A percentile compares a stretch with the other conserved stretches of the same genome.
These are phyloP conservation scores for Athelia psychrophila DNA, from an alignment of 1,284 basidiomycete genomes.

Conservation along the genomic window DNA sequence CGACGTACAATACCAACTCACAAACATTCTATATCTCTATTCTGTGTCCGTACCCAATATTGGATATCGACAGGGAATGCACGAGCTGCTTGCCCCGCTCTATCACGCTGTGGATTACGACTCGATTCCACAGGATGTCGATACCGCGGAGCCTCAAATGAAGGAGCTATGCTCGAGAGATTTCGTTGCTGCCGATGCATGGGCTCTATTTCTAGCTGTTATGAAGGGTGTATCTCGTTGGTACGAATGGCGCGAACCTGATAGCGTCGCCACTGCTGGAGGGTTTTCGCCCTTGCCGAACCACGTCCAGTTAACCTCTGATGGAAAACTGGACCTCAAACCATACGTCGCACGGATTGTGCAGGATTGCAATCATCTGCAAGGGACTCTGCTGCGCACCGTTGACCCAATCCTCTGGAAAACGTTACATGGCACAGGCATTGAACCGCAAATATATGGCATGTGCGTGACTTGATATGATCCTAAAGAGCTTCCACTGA, in stretches of 20 bases:
- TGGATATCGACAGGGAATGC: constrained; percentile 95
- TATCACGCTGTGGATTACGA: constrained; percentile 84
- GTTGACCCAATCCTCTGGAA: constrained; percentile 83
- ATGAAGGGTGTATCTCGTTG: constrained; percentile 78
- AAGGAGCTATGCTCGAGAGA: constrained; percentile 61
- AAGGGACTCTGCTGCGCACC: constrained; percentile 67
- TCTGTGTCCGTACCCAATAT: constrained; percentile 74
- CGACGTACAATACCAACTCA: constrained; percentile 75
- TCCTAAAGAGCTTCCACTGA: constrained; percentile 6
- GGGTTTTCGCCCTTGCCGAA: constrained; percentile 36
- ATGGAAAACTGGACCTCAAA: constrained; percentile 46
- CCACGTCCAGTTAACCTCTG: constrained; percentile 42
- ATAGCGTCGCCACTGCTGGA: constrained; percentile 18
- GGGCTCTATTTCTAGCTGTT: constrained; percentile 72
- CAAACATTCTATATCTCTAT: constrained; percentile 84
- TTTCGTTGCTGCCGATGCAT: constrained; percentile 83
- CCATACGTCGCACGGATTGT: constrained; percentile 83
- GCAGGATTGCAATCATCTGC: constrained; percentile 74
- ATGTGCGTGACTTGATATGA: constrained; percentile 57
- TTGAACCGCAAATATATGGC: constrained; percentile 94
- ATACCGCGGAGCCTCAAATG: constrained; percentile 32
- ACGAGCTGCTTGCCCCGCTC: constrained; percentile 86
- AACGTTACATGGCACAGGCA: constrained; percentile 70
- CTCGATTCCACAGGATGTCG: constrained; percentile 47
- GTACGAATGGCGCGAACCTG: constrained; percentile 85